Evolutionary conservation across 129 eudicot genomes (phyloP).

Genomic region (Pseudognaphalium luteoalbum): DNA sequence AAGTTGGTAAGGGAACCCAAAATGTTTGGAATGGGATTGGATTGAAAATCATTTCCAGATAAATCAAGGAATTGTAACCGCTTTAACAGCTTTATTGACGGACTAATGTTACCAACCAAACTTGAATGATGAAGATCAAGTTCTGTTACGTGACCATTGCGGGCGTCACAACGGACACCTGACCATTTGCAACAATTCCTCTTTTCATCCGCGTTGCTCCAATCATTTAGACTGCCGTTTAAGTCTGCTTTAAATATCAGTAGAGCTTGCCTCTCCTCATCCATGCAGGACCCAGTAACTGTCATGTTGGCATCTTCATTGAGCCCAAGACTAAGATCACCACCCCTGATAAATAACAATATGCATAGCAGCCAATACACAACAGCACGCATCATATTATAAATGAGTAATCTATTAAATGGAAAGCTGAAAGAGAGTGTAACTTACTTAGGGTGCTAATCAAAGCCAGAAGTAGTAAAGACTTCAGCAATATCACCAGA

Average conservation of each 20-base stretch:
- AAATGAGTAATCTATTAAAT: not conserved
- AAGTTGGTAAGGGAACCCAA: conserved; percentile 30
- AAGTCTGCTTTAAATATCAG: conserved; percentile 27
- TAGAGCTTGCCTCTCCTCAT: too few relatives aligned
- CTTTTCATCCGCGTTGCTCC: conserved; percentile 30
- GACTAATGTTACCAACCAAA: conserved; percentile 27
- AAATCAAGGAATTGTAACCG: conserved; percentile 21
- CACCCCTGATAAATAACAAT: not conserved
- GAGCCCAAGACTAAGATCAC: too few relatives aligned
- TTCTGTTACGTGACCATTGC: conserved; percentile 32
- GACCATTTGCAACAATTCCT: conserved; percentile 45
- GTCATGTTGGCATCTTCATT: too few relatives aligned
- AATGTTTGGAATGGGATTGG: conserved; percentile 5
- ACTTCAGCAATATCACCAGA: not conserved
- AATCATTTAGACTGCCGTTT: conserved; percentile 11
- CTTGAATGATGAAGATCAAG: conserved; percentile 12
- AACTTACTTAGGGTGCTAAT: not conserved
- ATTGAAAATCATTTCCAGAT: not conserved
- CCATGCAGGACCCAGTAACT: too few relatives aligned
- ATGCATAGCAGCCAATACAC: not conserved
- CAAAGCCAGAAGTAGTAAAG: not conserved
- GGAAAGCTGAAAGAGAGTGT: not conserved
- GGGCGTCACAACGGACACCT: conserved; percentile 31
- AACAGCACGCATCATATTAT: not conserved
- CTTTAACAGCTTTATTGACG: conserved; percentile 22